Conservation (phyloP, 768 basidiomycete species). For the Infundibulicybe gibba region DNA sequence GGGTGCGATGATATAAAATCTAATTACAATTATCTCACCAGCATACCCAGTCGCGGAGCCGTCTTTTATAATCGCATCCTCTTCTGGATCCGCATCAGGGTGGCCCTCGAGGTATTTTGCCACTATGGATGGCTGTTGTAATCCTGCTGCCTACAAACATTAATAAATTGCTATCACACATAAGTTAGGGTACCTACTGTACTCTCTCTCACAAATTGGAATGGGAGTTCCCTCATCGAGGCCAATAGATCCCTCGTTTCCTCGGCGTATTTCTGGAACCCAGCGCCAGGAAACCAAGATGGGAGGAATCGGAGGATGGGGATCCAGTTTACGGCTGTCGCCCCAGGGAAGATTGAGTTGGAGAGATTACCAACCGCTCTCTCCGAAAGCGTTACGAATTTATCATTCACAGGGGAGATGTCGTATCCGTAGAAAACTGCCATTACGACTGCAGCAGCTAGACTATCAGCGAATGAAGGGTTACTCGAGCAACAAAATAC, state of each 20-base stretch:
- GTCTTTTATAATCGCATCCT: not conserved
- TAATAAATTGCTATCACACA: too few relatives aligned
- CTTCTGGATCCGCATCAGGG: not conserved
- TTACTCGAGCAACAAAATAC: not conserved
- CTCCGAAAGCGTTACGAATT: conserved; percentile 15
- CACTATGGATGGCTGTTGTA: not conserved
- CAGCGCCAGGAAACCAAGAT: conserved; percentile 28
- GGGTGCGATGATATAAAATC: not conserved
- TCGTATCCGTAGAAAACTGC: conserved; percentile 31
- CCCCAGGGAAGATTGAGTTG: conserved; percentile 15
- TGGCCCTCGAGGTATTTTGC: too few relatives aligned
- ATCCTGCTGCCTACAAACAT: conserved; percentile 8
- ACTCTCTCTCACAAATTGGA: conserved; percentile 12
- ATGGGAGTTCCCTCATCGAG: conserved; percentile 15
- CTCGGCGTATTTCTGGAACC: conserved; percentile 15
- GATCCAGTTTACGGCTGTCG: conserved; percentile 18
- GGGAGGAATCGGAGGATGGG: conserved; percentile 21
- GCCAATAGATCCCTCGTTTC: conserved; percentile 7
- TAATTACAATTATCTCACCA: not conserved
- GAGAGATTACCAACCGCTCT: conserved; percentile 10
- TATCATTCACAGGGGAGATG: conserved; percentile 14
- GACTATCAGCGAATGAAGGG: conserved; percentile 10
- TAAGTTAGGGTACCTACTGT: conserved; percentile 11
- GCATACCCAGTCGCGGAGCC: not conserved
- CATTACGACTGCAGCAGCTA: conserved; percentile 29